phyloP scores from a whole-genome alignment of 169 alveolate genomes.

The Cyclospora cayetanensis region DNA sequence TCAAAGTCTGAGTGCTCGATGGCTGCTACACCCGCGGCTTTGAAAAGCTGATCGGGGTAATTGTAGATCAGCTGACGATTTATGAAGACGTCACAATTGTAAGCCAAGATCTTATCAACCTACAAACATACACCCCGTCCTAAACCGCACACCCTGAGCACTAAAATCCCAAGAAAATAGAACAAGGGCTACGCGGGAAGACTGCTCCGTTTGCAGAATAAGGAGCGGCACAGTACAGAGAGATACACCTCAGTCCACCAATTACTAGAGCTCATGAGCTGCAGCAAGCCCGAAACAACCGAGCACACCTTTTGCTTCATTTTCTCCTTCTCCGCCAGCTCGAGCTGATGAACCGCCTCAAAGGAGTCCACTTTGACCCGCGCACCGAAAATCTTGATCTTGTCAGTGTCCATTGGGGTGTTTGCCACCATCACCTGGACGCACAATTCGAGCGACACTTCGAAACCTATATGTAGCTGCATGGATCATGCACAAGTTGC shows the following conservation, averaged over 20 bases:
- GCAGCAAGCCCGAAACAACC: conserved; percentile 15
- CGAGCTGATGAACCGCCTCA: conserved; percentile 98
- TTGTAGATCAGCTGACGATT: conserved; percentile 99
- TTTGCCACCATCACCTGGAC: conserved; percentile 92
- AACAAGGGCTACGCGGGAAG: neutral
- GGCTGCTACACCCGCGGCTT: conserved; percentile 95
- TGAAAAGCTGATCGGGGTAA: conserved; percentile 98
- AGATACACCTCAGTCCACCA: neutral
- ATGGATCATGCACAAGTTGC: no score
- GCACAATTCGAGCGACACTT: no score
- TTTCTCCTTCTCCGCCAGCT: conserved; percentile 97
- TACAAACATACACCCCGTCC: neutral
- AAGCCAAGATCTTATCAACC: conserved; percentile 94
- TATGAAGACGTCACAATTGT: conserved; percentile 98
- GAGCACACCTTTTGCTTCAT: conserved; percentile 94
- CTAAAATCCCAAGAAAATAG: neutral
- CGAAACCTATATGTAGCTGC: no score
- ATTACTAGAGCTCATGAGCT: neutral
- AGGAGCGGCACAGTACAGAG: neutral
- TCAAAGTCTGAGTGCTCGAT: conserved; percentile 99
- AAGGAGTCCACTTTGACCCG: conserved; percentile 97
- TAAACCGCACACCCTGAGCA: conserved; percentile 11
- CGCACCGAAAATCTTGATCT: conserved; percentile 99
- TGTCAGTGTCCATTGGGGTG: conserved; percentile 99
- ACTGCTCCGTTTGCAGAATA: neutral